phyloP scores from a whole-genome alignment of 495 filamentous ascomycete species.

The Aspergillus homomorphus region DNA sequence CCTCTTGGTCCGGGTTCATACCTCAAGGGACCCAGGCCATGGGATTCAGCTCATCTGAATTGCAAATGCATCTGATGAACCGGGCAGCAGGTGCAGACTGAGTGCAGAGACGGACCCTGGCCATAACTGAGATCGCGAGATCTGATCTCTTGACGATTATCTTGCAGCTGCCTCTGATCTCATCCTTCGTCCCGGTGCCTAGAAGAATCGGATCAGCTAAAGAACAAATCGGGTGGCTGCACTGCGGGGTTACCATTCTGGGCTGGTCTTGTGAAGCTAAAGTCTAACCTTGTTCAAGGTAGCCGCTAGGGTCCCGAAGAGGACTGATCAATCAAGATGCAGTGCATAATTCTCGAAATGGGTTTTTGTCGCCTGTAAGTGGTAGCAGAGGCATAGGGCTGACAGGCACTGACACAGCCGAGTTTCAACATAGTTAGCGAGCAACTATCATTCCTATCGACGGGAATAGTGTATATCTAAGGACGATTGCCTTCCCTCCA shows the following conservation, averaged over 20 bases:
- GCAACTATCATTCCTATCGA: neutral
- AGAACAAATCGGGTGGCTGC: slow-evolving; percentile 3
- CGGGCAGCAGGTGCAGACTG: neutral
- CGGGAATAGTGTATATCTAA: neutral
- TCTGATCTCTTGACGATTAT: neutral
- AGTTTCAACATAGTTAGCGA: neutral
- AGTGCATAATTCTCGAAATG: neutral
- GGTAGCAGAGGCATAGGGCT: neutral
- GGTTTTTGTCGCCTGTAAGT: neutral
- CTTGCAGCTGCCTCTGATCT: neutral
- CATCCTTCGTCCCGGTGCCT: neutral
- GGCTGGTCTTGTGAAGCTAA: slow-evolving; percentile 6
- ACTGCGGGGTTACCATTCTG: slow-evolving; percentile 6
- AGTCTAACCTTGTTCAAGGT: slow-evolving; percentile 1
- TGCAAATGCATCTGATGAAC: neutral
- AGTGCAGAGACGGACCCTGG: neutral
- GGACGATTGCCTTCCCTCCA: neutral
- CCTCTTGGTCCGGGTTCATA: too few relatives aligned
- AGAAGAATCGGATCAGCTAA: neutral
- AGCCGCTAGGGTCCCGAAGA: neutral
- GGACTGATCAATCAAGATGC: neutral
- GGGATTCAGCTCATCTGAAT: neutral
- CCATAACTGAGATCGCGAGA: neutral
- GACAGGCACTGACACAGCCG: neutral
- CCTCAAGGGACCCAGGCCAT: neutral